Evolutionary conservation across 768 basidiomycete species (phyloP).

Genomic region (Tylopilus cervinicoccineus): DNA sequence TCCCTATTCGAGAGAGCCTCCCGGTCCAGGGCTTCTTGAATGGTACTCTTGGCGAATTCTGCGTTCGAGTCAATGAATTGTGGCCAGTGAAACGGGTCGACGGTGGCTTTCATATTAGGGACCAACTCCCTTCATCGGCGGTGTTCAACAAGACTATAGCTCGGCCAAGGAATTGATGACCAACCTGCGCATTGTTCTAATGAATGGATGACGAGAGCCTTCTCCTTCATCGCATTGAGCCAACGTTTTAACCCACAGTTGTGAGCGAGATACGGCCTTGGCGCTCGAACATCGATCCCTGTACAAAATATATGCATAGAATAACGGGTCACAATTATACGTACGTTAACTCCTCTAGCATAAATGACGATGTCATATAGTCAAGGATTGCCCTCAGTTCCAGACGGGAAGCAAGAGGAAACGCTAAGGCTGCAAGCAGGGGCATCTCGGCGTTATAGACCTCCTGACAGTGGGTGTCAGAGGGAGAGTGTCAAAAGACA

Average conservation of each 20-base stretch:
- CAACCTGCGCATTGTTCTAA: conserved; percentile 24
- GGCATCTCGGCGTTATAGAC: conserved; percentile 26
- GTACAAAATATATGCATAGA: background rate
- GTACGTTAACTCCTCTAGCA: conserved; percentile 29
- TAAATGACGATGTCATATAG: conserved; percentile 30
- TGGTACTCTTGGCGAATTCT: conserved; percentile 17
- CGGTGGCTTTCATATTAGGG: conserved; percentile 19
- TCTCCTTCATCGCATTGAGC: conserved; percentile 14
- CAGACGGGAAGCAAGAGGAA: conserved; percentile 19
- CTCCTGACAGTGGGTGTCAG: conserved; percentile 13
- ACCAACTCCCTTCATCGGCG: conserved; percentile 18
- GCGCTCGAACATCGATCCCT: conserved; percentile 27
- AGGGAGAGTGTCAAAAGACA: background rate
- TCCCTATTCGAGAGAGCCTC: conserved; percentile 16
- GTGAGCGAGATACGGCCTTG: conserved; percentile 11
- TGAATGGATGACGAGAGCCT: conserved; percentile 20
- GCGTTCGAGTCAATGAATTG: conserved; percentile 23
- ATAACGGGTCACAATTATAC: background rate
- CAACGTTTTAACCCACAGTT: conserved; percentile 24
- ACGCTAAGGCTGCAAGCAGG: conserved; percentile 23
- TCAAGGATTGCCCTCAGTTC: conserved; percentile 22
- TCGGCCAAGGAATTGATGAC: background rate
- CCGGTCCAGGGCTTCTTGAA: conserved; percentile 27
- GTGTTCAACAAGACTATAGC: background rate
- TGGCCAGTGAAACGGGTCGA: conserved; percentile 28